Evolutionary conservation across 2,329 filamentous ascomycete genomes (phyloP).

Genomic region (Blumeria hordei): DNA sequence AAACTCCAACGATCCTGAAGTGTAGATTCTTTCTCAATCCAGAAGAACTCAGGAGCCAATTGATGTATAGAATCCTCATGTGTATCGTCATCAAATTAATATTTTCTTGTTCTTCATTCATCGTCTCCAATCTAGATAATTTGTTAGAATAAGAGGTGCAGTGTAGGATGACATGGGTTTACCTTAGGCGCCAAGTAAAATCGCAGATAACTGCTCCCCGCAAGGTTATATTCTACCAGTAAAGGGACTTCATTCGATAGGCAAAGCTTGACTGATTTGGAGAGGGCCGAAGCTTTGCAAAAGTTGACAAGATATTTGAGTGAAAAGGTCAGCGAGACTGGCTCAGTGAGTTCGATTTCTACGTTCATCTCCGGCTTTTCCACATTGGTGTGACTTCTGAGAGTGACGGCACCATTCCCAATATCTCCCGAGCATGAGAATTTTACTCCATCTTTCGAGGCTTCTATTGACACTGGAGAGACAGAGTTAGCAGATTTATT

Average conservation of each 20-base stretch:
- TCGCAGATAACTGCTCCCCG: constrained; percentile 66
- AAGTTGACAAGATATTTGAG: constrained; percentile 99
- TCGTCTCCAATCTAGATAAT: constrained; percentile 40
- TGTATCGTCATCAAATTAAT: no score
- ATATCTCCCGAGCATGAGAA: constrained; percentile 89
- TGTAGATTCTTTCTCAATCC: no score
- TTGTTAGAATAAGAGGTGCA: constrained; percentile 5
- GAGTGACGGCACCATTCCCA: constrained; percentile 77
- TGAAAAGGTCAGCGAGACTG: constrained; percentile 86
- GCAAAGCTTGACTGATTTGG: constrained; percentile 65
- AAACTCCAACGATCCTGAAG: no score
- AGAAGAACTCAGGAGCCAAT: no score
- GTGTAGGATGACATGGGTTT: not conserved
- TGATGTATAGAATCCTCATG: no score
- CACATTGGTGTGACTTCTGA: constrained; percentile 68
- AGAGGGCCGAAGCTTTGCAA: constrained; percentile 85
- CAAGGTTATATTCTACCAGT: constrained; percentile 71
- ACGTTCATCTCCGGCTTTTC: constrained; percentile 76
- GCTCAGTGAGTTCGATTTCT: constrained; percentile 74
- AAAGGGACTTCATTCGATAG: constrained; percentile 91
- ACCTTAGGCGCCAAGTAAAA: constrained; percentile 99
- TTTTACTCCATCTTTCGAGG: constrained; percentile 89
- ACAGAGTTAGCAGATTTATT: constrained; percentile 2
- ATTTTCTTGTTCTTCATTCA: constrained; percentile 20
- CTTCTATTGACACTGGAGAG: constrained; percentile 66